Conservation (phyloP, 371 early-diverging fungal species). For the Circinella minor region DNA sequence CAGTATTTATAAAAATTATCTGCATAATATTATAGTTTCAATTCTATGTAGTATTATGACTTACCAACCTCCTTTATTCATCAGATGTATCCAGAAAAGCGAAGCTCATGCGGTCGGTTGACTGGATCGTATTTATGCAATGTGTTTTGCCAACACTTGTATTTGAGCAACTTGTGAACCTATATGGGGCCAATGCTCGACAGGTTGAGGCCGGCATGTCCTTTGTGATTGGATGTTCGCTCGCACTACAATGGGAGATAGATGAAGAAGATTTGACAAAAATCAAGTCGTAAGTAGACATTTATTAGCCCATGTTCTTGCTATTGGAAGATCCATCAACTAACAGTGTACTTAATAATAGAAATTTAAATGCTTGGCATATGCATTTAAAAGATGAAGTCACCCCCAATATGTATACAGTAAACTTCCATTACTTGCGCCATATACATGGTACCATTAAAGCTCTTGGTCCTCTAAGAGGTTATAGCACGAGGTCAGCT, state of each 20-base stretch:
- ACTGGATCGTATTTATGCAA: not conserved
- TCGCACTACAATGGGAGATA: not conserved
- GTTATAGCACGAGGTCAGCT: not conserved
- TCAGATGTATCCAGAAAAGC: not conserved
- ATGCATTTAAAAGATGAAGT: not conserved
- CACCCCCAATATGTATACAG: not conserved
- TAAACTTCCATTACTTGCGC: not conserved
- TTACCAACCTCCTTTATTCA: not conserved
- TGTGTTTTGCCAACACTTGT: not conserved
- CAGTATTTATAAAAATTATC: not conserved
- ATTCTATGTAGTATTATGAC: too few species aligned
- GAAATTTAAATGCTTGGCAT: not conserved
- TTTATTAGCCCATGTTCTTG: too few species aligned
- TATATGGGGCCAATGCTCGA: not conserved
- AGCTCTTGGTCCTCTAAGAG: not conserved
- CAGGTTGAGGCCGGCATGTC: not conserved
- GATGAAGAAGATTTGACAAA: not conserved
- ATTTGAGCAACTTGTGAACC: not conserved
- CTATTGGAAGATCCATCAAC: too few species aligned
- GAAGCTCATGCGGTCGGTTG: not conserved
- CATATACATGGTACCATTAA: not conserved
- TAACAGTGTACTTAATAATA: not conserved
- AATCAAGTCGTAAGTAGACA: not conserved
- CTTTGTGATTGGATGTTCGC: not conserved
- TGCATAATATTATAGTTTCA: not conserved